Evolutionary conservation across 2,329 filamentous ascomycete genomes (phyloP), one percentile per base, ranked within the genome.

Genomic region (Colletotrichum tanaceti): DNA sequence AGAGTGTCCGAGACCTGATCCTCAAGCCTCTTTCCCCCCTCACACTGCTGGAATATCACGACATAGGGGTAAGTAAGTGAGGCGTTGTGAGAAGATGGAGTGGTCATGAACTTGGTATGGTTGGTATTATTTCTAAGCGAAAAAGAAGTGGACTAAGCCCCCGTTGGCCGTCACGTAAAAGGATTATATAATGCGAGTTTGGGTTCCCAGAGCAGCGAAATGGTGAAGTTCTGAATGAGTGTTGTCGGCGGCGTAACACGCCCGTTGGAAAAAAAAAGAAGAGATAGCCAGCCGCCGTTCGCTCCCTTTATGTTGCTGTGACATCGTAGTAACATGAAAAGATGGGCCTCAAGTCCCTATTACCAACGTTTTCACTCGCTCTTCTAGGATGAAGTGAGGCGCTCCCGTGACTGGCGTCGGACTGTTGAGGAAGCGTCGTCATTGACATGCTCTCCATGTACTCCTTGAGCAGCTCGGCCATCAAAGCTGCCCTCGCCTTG

Each of bases 301-400:
- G 28, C 32, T 10, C 16, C 32, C n/a, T 16, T 20, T 38, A 54
- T 2, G 47, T 47, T 32, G 55, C 62, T 1, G 66, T 65, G 9
- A 68, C 65, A 14, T 65, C 63, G 38, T 71, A 71, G 44, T 71
- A 71, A 22, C 70, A 71, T 14, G 70, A 68, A 32, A 70, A 71
- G 16, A 70, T 20, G 16, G 70, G 70, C 22, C 63, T 60, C 58
- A 70, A 13, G 28, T 71, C 67, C 24, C 46, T 59, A 32, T 47
- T 70, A 55, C 62, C 24, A 3, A 52, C 50, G 14, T 24, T 61
- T 6, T 69, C 66, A 32, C 57, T 65, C 18, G 55, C 54, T 20
- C 62, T 39, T 39, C 63, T 60, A 6, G 55, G 14, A n/a, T 65
- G 61, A 16, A 44, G 28, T 20, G 55, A 20, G 5, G 35, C 22